Conservation (phyloP, 2,329 filamentous ascomycete genomes). For the Aspergillus chevalieri region DNA sequence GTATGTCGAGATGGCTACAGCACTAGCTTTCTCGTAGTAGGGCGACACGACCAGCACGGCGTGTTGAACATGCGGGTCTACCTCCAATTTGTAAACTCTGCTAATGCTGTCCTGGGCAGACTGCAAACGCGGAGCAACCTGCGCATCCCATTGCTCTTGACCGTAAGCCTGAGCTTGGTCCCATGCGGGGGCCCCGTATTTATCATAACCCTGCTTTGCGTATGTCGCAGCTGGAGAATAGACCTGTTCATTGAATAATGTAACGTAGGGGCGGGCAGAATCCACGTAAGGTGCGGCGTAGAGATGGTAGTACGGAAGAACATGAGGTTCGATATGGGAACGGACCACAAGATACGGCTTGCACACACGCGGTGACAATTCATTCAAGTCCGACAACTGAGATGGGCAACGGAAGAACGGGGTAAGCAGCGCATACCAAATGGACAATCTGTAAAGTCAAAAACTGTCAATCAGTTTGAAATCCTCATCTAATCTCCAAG, state of each 20-base stretch:
- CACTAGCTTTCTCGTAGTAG: constrained; percentile 69
- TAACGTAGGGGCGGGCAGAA: constrained; percentile 65
- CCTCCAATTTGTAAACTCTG: constrained; percentile 60
- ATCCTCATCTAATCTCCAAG: background rate
- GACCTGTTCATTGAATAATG: constrained; percentile 52
- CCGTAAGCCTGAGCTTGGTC: constrained; percentile 61
- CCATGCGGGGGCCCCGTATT: constrained; percentile 69
- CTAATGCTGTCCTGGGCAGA: constrained; percentile 57
- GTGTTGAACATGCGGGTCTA: constrained; percentile 69
- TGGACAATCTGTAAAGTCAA: constrained; percentile 54
- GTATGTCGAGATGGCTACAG: constrained; percentile 33
- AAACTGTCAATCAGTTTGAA: background rate
- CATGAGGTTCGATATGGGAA: constrained; percentile 64
- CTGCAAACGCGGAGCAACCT: constrained; percentile 66
- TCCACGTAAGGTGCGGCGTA: constrained; percentile 82
- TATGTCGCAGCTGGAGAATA: constrained; percentile 63
- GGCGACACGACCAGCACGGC: constrained; percentile 56
- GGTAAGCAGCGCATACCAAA: constrained; percentile 82
- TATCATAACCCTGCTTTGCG: constrained; percentile 54
- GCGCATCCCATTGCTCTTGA: constrained; percentile 69
- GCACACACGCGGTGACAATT: constrained; percentile 70
- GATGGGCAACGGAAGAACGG: constrained; percentile 77
- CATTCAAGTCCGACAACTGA: constrained; percentile 59
- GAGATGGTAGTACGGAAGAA: constrained; percentile 76
- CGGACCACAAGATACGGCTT: constrained; percentile 66